A percentile compares a stretch with the other conserved stretches of the same genome.
phyloP scores from a whole-genome alignment of 176 grass and related monocot species.

The Carex cristatella region DNA sequence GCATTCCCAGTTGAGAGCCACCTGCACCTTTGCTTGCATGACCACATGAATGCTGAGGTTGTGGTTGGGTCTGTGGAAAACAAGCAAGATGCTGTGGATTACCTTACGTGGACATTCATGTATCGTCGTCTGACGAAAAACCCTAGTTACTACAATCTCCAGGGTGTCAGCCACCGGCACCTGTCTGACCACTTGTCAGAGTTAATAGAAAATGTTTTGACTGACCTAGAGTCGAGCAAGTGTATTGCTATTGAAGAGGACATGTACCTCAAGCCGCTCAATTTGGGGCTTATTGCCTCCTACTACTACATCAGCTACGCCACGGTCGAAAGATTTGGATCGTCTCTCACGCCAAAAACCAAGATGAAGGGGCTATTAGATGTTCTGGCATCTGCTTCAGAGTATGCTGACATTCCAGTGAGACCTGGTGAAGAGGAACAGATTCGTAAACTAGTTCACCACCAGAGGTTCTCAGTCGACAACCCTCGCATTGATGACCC shows the following conservation, averaged over 20 bases:
- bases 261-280: constrained; percentile 91
- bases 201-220: constrained; percentile 57
- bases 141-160: constrained; percentile 94
- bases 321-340: constrained; percentile 80
- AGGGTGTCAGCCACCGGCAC: constrained; percentile 91
- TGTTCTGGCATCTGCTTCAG: constrained; percentile 73
- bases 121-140: constrained; percentile 84
- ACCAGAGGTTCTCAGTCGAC: constrained; percentile 90
- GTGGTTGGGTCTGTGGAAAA: constrained; percentile 72
- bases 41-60: constrained; percentile 93
- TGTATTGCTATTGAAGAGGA: constrained; percentile 91
- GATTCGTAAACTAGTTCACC: constrained; percentile 78
- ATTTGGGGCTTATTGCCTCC: constrained; percentile 90
- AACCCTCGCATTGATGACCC: constrained; percentile 77
- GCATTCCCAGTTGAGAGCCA: constrained; percentile 93
- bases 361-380: constrained; percentile 93
- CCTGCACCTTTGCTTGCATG: constrained; percentile 93
- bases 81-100: constrained; percentile 98
- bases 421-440: constrained; percentile 74
- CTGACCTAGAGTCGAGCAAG: constrained; percentile 72
- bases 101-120: constrained; percentile 98
- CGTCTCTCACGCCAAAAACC: constrained; percentile 72
- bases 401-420: constrained; percentile 73
- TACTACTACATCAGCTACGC: constrained; percentile 97
- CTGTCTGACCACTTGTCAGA: constrained; percentile 93